Percentiles rank a stretch among this genome's conserved stretches.
These are phyloP conservation scores for Pseudozyma tsukubaensis DNA, from an alignment of 1,284 basidiomycete genomes.

Conservation along the genomic window DNA sequence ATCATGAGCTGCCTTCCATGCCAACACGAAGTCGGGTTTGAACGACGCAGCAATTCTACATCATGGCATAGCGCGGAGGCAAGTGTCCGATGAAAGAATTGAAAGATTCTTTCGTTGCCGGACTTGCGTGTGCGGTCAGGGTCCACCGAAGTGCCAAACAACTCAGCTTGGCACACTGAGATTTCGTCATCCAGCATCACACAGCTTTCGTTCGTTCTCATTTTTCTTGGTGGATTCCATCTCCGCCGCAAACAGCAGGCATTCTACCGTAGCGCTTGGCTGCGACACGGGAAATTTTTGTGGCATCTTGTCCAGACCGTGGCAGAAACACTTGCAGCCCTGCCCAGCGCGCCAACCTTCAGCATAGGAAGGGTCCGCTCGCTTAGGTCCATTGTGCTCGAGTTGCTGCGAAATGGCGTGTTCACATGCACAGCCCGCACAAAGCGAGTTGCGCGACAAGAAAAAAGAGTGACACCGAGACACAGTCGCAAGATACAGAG, in stretches of 20 bases:
- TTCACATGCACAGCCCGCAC: conserved; percentile 12
- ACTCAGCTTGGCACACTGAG: not conserved
- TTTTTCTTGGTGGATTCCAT: not conserved
- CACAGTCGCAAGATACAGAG: not conserved
- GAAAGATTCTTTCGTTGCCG: conserved; percentile 5
- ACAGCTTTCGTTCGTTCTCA: not conserved
- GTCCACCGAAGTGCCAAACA: conserved; percentile 1
- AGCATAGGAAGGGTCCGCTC: not conserved
- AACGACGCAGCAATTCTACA: no score
- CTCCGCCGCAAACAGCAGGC: no score
- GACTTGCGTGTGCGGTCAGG: conserved; percentile 16
- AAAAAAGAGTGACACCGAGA: conserved; percentile 10
- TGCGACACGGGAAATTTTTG: conserved; percentile 6
- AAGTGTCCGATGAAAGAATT: not conserved
- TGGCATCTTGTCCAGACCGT: no score
- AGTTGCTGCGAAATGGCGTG: conserved; percentile 2
- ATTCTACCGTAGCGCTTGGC: not conserved
- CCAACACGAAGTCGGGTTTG: no score
- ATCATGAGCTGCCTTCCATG: no score
- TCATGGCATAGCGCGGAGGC: no score
- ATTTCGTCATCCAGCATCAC: conserved; percentile 24
- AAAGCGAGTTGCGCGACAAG: not conserved
- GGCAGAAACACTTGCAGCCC: no score
- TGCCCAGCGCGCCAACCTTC: no score
- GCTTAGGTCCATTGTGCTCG: not conserved